Evolutionary conservation across 2,329 filamentous ascomycete genomes (phyloP).

Genomic region (Fusarium sp.): DNA sequence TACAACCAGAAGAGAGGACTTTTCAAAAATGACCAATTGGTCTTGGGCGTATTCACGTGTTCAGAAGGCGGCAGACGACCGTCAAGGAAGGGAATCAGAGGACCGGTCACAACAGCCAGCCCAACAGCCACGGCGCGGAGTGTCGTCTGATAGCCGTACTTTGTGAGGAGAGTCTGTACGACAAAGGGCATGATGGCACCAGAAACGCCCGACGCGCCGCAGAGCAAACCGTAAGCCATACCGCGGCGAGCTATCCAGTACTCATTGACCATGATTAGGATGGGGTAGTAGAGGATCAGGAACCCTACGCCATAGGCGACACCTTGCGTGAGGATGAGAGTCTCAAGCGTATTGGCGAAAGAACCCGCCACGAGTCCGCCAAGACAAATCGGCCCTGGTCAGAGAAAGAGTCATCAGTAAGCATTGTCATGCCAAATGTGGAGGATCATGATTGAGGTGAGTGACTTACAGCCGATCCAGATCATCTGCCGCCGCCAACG

Average conservation of each 20-base stretch:
- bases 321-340: too few species aligned
- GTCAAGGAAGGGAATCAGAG: not conserved
- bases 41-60: not conserved
- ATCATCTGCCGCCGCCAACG: too few species aligned
- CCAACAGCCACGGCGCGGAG: not conserved
- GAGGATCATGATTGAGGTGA: too few species aligned
- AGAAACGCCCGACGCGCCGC: not conserved
- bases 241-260: not conserved
- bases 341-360: too few species aligned
- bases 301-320: too few species aligned
- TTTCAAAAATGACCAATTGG: not conserved
- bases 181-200: not conserved
- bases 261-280: not conserved
- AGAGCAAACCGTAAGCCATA: not conserved
- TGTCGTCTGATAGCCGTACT: too few species aligned
- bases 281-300: not conserved
- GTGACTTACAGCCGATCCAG: too few species aligned
- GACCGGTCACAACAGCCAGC: not conserved
- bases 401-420: too few species aligned
- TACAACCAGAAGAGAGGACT: not conserved
- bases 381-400: too few species aligned
- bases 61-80: not conserved
- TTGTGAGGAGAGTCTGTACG: not conserved
- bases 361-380: too few species aligned
- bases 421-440: too few species aligned